Base-by-base conservation (phyloP, 805 yeast genomes). In the Metschnikowia chrysomelidarum region DNA sequence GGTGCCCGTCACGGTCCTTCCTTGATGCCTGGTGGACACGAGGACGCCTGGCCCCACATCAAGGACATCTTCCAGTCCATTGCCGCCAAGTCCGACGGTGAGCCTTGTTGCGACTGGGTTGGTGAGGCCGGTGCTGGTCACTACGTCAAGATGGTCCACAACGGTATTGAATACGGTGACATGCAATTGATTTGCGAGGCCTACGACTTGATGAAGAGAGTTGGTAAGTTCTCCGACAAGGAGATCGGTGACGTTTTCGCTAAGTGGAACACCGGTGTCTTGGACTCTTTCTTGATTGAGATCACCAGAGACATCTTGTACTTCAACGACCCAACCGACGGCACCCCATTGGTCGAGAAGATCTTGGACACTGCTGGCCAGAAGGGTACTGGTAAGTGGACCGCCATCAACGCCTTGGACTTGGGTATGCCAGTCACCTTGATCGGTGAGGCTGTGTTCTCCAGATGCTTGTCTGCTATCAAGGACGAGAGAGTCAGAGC, bases 361-460 rank as follows among this genome's bases (percentile, higher is more conserved):
- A 89, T 91, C 61, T 73, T 88, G 67, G 98, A 91, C 71, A 67
- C 86, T 59, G 98, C 98, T 53, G 98, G 98, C 57, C 98, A 91
- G 77, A 91, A 91, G 79, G 98, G 98, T 79, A 91, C 98, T 52
- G 98, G 98, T 75, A 91, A 91, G 76, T 91, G 98, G 98, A 93
- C 98, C 53, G 97, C 98, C 49, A 87, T 91, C 68, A 89, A 88
- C 65, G 98, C 98, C 47, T 76, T 91, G 57, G 98, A 93, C 69
- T 76, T 93, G 55, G 98, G 98, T 68, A 87, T 87, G 85, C 98
- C 98, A 53, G 96, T 91, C 54, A 88, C 98, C 46, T 77, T 91
- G 64, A 93, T 91, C 56, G 97, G 98, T 67, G 98, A 91, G 78
- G 98, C 98, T 43, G 98, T 91, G 53, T 89, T 91, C 62, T 75